Evolutionary conservation across 352 stramenopile genomes (phyloP).

Genomic region (Pythium sukuiense): DNA sequence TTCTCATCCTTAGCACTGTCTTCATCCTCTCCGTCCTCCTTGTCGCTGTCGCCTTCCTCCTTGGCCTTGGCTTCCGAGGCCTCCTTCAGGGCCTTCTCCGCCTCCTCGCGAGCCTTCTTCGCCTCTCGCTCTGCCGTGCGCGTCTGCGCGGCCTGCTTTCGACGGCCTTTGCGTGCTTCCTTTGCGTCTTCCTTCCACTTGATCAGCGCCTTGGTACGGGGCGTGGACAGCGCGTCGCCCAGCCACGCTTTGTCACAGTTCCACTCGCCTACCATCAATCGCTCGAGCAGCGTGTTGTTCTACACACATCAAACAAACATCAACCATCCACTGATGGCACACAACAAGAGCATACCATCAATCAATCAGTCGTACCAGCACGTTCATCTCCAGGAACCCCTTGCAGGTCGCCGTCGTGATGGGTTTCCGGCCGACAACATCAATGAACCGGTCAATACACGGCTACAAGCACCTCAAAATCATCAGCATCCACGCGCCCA

Average conservation of each 20-base stretch:
- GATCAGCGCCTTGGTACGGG: conserved; percentile 58
- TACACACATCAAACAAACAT: conserved; percentile 14
- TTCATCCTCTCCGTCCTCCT: neutral
- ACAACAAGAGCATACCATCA: neutral
- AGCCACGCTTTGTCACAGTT: conserved; percentile 58
- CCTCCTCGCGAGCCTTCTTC: conserved; percentile 36
- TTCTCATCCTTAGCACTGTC: neutral
- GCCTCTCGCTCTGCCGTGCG: conserved; percentile 36
- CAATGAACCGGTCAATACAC: conserved; percentile 74
- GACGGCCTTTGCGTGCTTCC: conserved; percentile 47
- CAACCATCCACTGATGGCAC: neutral
- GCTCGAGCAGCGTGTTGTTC: conserved; percentile 56
- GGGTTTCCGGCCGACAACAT: conserved; percentile 58
- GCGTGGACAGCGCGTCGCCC: conserved; percentile 44
- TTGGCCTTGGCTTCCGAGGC: neutral
- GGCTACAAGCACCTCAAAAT: conserved; percentile 23
- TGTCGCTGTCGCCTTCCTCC: neutral
- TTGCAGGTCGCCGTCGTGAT: conserved; percentile 47
- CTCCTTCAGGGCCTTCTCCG: conserved; percentile 30
- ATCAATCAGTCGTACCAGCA: conserved; percentile 45
- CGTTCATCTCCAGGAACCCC: conserved; percentile 79
- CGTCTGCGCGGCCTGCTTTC: conserved; percentile 62
- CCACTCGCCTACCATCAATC: conserved; percentile 73
- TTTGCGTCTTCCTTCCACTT: conserved; percentile 71
- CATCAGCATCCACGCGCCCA: neutral